Conservation (phyloP, 176 grass and related monocot species). For the Alopecurus myosuroides region DNA sequence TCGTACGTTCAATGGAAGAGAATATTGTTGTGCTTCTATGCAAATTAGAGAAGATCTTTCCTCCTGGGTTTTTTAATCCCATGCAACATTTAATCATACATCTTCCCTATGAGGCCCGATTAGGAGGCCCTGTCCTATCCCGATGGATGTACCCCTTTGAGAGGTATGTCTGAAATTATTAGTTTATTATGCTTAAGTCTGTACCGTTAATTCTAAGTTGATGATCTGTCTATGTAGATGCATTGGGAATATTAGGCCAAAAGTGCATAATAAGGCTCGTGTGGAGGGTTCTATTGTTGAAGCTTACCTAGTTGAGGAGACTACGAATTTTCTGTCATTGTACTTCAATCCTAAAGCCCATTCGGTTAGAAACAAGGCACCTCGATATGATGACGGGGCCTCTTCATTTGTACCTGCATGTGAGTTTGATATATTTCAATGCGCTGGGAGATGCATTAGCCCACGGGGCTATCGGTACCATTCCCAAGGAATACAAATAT, state of each 20-base stretch:
- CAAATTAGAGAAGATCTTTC: neutral
- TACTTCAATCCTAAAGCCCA: neutral
- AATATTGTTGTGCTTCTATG: neutral
- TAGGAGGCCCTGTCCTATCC: neutral
- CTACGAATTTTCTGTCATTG: neutral
- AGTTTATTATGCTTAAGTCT: too few species aligned
- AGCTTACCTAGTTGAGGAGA: neutral
- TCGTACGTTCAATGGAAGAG: neutral
- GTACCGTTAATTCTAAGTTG: too few species aligned
- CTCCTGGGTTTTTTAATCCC: neutral
- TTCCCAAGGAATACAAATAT: neutral
- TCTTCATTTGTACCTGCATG: neutral
- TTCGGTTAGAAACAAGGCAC: neutral
- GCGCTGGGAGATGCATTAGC: neutral
- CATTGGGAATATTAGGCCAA: neutral
- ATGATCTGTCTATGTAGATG: neutral
- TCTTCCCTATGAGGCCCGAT: neutral
- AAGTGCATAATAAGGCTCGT: neutral
- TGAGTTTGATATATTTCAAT: neutral
- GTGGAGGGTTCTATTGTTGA: neutral
- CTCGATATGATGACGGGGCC: neutral
- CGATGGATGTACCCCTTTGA: neutral
- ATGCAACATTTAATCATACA: neutral
- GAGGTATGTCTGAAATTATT: neutral
- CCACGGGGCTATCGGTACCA: neutral